Evolutionary conservation across 139 green algal genomes (phyloP), one percentile per base, ranked within the genome.

Genomic region (Chlamydomonas schloesseri): DNA sequence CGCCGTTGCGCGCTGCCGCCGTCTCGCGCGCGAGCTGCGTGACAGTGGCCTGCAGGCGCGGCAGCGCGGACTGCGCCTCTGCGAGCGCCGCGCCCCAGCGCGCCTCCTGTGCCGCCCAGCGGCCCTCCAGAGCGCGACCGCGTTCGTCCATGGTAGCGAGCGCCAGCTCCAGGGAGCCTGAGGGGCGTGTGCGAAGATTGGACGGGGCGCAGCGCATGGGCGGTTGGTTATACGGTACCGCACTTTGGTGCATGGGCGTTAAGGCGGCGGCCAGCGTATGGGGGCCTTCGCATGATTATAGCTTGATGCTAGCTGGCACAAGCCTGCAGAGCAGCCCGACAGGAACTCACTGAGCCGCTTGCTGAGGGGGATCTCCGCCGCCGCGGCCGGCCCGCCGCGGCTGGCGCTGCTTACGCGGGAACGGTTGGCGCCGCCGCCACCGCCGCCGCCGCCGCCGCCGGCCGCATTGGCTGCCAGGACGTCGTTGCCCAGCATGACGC

Each of bases 121-220:
- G 80, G 50, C 71, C 64, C 80, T 86, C 80, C 68, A 86, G 80
- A 14, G 80, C 80, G 20, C 80, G 67, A 28, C 80, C 80, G 33
- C 80, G 67, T 68, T 77, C 80, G 68, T 86, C 80, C 67, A 86
- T 53, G 36, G 80, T 86, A 46, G 67, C 36, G 24, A 86, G 10
- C 1, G 50, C 50, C 50, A 78, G 28, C 69, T 86, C 80, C 50
- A 86, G 67, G 23, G 80, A 31, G 68, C 11, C 80, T 86, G 67
- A 2, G 29, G 18, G 33, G n/a, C n/a, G 34, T 18, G 14, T 23
- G 37, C 6, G 47, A n/a, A 9, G 50, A 80, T 14, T 28, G 46
- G 72, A 1, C 29, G 57, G 57, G 11, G 57, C 14, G 17, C 17
- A 65, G 57, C 17, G 57, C 17, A 20, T 29, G 57, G 20, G 57